Evolutionary conservation across 2,329 filamentous ascomycete genomes (phyloP).

Genomic region (Colletotrichum cuscutae): DNA sequence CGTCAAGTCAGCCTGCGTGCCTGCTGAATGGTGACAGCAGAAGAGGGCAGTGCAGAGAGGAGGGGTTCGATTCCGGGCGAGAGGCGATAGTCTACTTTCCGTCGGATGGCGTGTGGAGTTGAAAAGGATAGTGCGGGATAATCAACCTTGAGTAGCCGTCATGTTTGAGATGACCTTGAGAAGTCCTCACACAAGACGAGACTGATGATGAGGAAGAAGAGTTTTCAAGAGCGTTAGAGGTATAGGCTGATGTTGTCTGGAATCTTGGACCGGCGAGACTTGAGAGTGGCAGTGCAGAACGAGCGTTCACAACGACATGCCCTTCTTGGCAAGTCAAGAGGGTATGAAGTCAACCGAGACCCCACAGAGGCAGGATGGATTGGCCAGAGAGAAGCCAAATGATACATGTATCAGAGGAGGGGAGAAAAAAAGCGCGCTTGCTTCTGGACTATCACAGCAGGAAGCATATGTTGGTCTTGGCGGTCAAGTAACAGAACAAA

Average conservation of each 20-base stretch:
- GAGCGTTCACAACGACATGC: slow-evolving; percentile 29
- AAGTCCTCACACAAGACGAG: background rate
- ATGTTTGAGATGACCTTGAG: background rate
- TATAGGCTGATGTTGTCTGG: slow-evolving; percentile 3
- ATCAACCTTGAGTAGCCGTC: slow-evolving; percentile 8
- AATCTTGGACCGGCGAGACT: background rate
- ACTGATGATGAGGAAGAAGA: background rate
- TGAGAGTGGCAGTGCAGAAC: slow-evolving; percentile 28
- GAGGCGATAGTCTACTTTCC: slow-evolving; percentile 4
- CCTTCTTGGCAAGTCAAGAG: slow-evolving; percentile 31
- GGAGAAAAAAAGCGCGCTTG: slow-evolving; percentile 29
- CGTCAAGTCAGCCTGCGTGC: slow-evolving; percentile 2
- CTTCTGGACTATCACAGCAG: slow-evolving; percentile 16
- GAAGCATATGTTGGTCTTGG: slow-evolving; percentile 21
- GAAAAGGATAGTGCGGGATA: background rate
- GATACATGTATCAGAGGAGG: slow-evolving; percentile 13
- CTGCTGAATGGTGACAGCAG: background rate
- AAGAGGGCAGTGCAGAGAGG: slow-evolving; percentile 25
- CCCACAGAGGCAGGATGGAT: slow-evolving; percentile 11
- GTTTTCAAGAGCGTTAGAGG: background rate
- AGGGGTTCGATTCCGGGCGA: slow-evolving; percentile 7
- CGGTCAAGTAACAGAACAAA: slow-evolving; percentile 8
- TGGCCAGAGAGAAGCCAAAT: slow-evolving; percentile 10
- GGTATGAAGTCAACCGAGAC: slow-evolving; percentile 30
- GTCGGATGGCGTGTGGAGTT: background rate